Conservation (phyloP, 371 early-diverging fungal genomes). For the Ordospora pajunii region DNA sequence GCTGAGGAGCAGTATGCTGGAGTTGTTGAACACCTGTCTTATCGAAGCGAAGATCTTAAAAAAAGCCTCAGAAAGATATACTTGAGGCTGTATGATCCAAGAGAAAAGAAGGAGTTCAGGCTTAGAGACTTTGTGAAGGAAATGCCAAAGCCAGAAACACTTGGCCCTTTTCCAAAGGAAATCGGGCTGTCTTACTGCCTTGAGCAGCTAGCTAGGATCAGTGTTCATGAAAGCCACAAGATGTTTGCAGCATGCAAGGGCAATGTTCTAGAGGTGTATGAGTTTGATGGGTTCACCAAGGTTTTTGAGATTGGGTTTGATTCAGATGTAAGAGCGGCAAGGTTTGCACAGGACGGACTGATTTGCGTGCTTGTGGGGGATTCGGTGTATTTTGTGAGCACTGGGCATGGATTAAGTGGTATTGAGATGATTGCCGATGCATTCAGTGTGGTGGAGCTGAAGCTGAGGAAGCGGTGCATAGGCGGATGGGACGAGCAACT, state of each 20-base stretch:
- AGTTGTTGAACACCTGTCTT: neutral
- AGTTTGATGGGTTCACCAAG: neutral
- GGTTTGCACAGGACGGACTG: neutral
- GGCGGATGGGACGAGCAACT: neutral
- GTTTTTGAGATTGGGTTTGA: neutral
- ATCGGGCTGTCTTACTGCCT: neutral
- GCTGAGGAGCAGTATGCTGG: conserved; percentile 21
- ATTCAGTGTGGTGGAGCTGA: neutral
- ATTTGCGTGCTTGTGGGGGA: neutral
- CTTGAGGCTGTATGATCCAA: conserved; percentile 28
- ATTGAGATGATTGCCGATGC: neutral
- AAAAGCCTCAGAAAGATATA: conserved; percentile 24
- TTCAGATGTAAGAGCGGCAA: neutral
- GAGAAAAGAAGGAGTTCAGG: conserved; percentile 16
- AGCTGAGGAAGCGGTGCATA: neutral
- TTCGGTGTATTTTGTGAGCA: neutral
- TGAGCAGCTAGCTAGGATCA: neutral
- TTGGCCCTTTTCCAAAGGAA: conserved; percentile 27
- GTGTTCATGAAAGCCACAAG: neutral
- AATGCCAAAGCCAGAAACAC: neutral
- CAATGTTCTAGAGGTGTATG: neutral
- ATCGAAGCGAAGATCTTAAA: conserved; percentile 23
- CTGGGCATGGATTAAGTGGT: too few relatives aligned
- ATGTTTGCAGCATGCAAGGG: neutral
- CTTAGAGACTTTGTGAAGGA: conserved; percentile 20